Conservation (phyloP, 2,329 filamentous ascomycete genomes). For the Fusarium cicatricum region DNA sequence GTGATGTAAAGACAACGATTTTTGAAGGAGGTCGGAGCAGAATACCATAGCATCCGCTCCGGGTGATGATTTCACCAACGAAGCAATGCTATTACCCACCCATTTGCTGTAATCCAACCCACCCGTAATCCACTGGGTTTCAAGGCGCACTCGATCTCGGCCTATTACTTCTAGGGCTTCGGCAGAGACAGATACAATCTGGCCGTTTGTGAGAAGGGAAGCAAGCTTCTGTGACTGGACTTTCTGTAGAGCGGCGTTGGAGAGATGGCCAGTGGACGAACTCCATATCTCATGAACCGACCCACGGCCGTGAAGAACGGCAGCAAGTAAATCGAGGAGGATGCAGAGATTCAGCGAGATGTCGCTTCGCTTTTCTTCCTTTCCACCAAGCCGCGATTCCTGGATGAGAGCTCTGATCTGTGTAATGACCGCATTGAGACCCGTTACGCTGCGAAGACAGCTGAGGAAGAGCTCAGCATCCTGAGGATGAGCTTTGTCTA, state of each 20-base stretch:
- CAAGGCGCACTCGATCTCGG: constrained; percentile 38
- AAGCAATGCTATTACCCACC: constrained; percentile 71
- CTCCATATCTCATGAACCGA: constrained; percentile 52
- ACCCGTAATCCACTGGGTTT: constrained; percentile 67
- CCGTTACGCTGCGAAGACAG: constrained; percentile 77
- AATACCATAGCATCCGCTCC: constrained; percentile 51
- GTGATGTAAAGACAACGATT: constrained; percentile 76
- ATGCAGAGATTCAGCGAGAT: constrained; percentile 54
- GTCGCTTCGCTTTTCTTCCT: constrained; percentile 52
- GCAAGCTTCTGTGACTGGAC: constrained; percentile 50
- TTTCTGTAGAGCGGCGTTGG: constrained; percentile 40
- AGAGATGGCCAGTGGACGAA: constrained; percentile 38
- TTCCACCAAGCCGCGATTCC: constrained; percentile 53
- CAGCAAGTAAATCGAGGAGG: constrained; percentile 54
- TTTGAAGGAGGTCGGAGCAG: constrained; percentile 60
- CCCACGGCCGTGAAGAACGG: constrained; percentile 51
- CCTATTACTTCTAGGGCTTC: constrained; percentile 63
- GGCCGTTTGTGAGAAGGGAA: constrained; percentile 58
- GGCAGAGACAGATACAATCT: constrained; percentile 59
- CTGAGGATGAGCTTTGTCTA: constrained; percentile 30
- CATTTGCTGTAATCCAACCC: constrained; percentile 73
- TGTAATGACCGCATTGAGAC: constrained; percentile 79
- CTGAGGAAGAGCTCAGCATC: constrained; percentile 63
- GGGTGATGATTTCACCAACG: constrained; percentile 49
- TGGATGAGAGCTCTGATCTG: constrained; percentile 70